Evolutionary conservation across 345 rosid genomes (phyloP), one percentile per base, ranked within the genome.

Genomic region (Brassica carinata): DNA sequence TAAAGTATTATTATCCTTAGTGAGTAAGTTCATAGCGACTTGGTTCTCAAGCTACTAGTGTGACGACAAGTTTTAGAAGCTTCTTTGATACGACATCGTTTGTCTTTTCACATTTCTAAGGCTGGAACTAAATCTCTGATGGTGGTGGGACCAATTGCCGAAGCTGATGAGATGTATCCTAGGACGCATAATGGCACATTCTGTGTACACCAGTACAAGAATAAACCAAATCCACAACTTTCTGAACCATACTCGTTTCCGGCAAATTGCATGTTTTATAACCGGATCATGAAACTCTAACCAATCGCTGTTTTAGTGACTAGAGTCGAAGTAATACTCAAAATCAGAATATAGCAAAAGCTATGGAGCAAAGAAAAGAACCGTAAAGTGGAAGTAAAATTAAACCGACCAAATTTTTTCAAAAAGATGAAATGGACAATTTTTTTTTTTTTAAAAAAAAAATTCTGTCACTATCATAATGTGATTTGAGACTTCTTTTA

Each of bases 181-280:
- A 0, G 98, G 99, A 19, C 98, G 89, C 96, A 92, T 93, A 97
- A 96, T n/a, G 98, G 98, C 29, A 93, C 99, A 78, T 93, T 89
- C 85, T 90, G 97, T 0, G 98, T 93, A 84, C 99, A 93, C 26
- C 26, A 23, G 26, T 23, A 23, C 26, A 19, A 40, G 91, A 84
- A 81, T 93, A 96, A 7, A 96, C 99, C 65, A 96, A 96, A 71
- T 96, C 97, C 62, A 96, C 99, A 53, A 93, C 94, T 84, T 89
- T 93, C 88, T 93, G 97, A 84, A 96, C 88, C 66, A 85, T 92
- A 55, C 86, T 86, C 3, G 94, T 85, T 61, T 93, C 98, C 0
- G 97, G 97, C 81, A 90, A 82, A 69, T 89, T 86, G 1, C 87
- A 82, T 0, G 88, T 71, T 55, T 71, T 55, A 96, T 82, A 63